Percentiles rank a stretch among this genome's conserved stretches.
phyloP scores from a whole-genome alignment of 1,284 basidiomycete genomes.

The Tetrapyrgos nigripes region DNA sequence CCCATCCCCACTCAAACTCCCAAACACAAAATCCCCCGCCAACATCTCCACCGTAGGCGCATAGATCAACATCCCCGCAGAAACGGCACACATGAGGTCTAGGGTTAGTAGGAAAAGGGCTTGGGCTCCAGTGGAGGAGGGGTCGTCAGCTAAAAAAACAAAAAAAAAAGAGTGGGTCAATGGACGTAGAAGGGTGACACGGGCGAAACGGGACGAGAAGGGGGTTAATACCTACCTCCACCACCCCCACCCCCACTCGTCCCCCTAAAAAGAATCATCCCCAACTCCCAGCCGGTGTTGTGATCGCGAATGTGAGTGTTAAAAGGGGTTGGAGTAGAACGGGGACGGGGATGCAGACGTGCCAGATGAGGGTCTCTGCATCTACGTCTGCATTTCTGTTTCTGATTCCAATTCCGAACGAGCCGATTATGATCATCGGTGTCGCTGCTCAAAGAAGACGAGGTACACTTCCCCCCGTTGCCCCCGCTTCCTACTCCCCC shows the following conservation, averaged over 20 bases:
- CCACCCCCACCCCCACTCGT: too few relatives aligned
- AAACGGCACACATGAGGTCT: conserved; percentile 77
- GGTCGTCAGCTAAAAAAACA: background rate
- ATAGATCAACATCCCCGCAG: conserved; percentile 80
- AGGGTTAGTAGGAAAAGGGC: conserved; percentile 60
- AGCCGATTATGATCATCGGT: too few relatives aligned
- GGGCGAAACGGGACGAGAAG: background rate
- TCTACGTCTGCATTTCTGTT: too few relatives aligned
- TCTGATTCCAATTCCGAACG: too few relatives aligned
- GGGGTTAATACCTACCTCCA: conserved; percentile 59
- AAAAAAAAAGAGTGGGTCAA: too few relatives aligned
- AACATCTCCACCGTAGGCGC: conserved; percentile 83
- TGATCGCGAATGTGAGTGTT: conserved; percentile 70
- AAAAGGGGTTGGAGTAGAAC: conserved; percentile 65
- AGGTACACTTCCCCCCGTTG: too few relatives aligned
- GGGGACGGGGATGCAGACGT: too few relatives aligned
- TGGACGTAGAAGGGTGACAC: background rate
- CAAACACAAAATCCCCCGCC: conserved; percentile 78
- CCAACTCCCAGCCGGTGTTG: conserved; percentile 73
- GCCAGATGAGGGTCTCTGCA: too few relatives aligned
- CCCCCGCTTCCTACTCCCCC: conserved; percentile 58
- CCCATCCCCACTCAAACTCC: too few relatives aligned
- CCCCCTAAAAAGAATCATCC: too few relatives aligned
- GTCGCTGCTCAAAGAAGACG: too few relatives aligned
- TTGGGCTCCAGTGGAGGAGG: conserved; percentile 30